phyloP scores from a whole-genome alignment of 805 yeast genomes.

The Metschnikowia corniflorae region DNA sequence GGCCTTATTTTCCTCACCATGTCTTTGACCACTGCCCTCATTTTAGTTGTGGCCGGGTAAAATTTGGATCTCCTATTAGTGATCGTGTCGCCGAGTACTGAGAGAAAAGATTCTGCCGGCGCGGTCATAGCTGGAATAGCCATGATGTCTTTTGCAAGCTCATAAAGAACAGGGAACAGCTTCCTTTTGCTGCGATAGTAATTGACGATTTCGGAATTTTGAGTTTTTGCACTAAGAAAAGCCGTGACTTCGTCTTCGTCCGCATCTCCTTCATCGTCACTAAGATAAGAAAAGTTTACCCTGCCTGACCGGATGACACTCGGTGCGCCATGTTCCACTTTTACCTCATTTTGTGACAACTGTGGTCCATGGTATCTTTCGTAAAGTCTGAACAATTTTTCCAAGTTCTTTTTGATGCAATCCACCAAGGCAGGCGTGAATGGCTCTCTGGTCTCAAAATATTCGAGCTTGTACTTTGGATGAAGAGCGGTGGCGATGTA shows the following conservation, averaged over 20 bases:
- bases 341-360: neutral
- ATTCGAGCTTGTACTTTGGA: neutral
- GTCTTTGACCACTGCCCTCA: slow-evolving; percentile 3
- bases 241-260: neutral
- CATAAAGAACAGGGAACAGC: neutral
- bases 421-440: neutral
- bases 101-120: slow-evolving; percentile 2
- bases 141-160: slow-evolving; percentile 4
- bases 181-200: slow-evolving; percentile 2
- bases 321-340: neutral
- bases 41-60: slow-evolving; percentile 3
- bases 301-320: neutral
- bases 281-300: neutral
- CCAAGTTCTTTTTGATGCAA: slow-evolving; percentile 1
- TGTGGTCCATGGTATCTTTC: neutral
- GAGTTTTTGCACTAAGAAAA: neutral
- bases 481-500: slow-evolving; percentile 5
- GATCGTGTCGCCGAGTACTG: slow-evolving; percentile 6
- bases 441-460: neutral
- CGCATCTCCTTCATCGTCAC: neutral
- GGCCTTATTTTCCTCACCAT: neutral
- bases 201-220: neutral
- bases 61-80: slow-evolving; percentile 2
- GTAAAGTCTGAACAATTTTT: neutral
- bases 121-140: slow-evolving; percentile 3